A percentile compares a stretch with the other conserved stretches of the same genome.
These are phyloP conservation scores for Arachis hypogaea DNA, from an alignment of 306 rosid genomes.

Conservation along the genomic window DNA sequence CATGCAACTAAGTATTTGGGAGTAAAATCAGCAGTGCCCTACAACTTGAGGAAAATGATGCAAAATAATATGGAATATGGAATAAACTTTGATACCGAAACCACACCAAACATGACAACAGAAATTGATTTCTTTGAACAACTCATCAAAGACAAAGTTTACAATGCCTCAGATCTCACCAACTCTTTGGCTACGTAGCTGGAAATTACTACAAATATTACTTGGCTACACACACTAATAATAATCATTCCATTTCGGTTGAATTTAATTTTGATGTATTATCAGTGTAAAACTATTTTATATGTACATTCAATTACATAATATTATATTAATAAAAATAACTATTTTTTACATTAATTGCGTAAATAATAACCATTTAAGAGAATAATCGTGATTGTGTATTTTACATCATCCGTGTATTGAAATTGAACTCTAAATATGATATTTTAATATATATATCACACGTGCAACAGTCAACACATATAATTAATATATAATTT, in stretches of 20 bases:
- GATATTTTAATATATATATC: no score
- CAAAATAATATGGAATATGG: slow-evolving; percentile 55
- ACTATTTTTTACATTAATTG: no score
- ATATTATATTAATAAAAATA: no score
- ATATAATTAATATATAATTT: no score
- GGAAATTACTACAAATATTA: slow-evolving; percentile 69
- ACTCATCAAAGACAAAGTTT: slow-evolving; percentile 48
- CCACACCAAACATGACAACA: slow-evolving; percentile 64
- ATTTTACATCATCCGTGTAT: no score
- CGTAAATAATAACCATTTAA: no score
- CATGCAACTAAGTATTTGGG: slow-evolving; percentile 63
- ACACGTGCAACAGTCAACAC: no score
- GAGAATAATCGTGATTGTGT: no score
- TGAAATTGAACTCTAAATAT: no score
- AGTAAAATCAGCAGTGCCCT: slow-evolving; percentile 61
- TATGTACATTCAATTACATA: no score
- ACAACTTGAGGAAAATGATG: slow-evolving; percentile 49
- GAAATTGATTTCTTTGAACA: slow-evolving; percentile 61
- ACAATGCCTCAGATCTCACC: slow-evolving; percentile 41
- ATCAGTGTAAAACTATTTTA: no score
- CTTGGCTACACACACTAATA: not conserved
- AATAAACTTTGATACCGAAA: slow-evolving; percentile 64
- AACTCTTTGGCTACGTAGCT: slow-evolving; percentile 63
- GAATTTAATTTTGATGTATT: no score
- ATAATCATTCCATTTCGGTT: slow-evolving; percentile 47